Base-by-base conservation (phyloP, 2,329 filamentous ascomycete genomes). In the Macrophomina phaseolina region DNA sequence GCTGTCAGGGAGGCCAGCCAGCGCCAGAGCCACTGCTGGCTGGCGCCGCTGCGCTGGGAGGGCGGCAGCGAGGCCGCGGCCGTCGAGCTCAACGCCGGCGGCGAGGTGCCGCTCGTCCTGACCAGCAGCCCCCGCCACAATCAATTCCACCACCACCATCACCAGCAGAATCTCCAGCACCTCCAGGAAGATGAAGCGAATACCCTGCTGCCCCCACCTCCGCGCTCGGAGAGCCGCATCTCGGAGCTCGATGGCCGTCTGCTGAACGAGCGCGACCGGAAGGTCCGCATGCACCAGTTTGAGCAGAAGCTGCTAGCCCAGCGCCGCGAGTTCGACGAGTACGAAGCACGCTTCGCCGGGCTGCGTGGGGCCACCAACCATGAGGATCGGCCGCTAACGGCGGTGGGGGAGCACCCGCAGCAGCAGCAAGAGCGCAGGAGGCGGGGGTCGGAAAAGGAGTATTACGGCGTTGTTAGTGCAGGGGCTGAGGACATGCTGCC, bases 1-100 rank as follows among this genome's bases (percentile, higher is more conserved):
- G 74, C 38, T 3, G 58, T 67, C 1, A 40, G 49, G 30, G 76
- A 77, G 67, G 74, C 75, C 16, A 68, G 52, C 6, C 77, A 78
- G 67, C 70, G 73, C 36, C 72, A 72, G 1, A 75, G 72, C 4
- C 78, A 75, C 73, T 79, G 77, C 67, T 79, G 77, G 77, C 6
- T 73, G 74, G 63, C 74, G 75, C 40, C 51, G 71, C 23, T 78
- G 73, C 74, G 72, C 40, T 67, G 67, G 66, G 61, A 62, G 3
- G 63, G 49, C 1, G 38, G 36, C 0, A 11, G 9, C 3, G 58
- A 32, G 28, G 28, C 16, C n/a, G 58, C 45, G 1, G 58, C 58
- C 30, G 58, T 49, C 12, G 58, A 62, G n/a, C n/a, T 62, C 6
- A 28, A 38, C 11, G 58, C 45, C 1, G 58, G 42, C 9, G 38